These are phyloP conservation scores for Rehmannia glutinosa DNA, from an alignment of 257 asterid species.

Conservation along the genomic window DNA sequence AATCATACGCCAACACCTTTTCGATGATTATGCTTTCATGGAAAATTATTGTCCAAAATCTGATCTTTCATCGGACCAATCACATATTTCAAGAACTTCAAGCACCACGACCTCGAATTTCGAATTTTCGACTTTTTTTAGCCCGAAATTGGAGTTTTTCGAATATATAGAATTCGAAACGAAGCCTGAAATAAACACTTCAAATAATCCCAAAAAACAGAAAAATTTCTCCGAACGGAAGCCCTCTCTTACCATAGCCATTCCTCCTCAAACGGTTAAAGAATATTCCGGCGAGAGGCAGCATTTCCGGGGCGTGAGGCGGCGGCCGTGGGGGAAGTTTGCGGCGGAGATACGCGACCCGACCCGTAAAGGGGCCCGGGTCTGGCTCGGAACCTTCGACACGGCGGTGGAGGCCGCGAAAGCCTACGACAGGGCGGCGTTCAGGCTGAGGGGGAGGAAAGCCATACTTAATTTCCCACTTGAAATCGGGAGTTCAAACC, in stretches of 20 bases:
- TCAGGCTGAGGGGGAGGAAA: constrained; percentile 43
- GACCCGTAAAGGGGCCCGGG: constrained; percentile 41
- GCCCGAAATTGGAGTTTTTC: no score
- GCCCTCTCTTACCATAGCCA: constrained; percentile 42
- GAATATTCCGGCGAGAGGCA: constrained; percentile 19
- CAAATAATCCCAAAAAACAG: no score
- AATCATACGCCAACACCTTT: constrained; percentile 48
- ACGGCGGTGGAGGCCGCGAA: constrained; percentile 50
- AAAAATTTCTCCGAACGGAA: constrained; percentile 42
- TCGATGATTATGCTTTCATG: constrained; percentile 41
- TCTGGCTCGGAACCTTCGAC: constrained; percentile 55
- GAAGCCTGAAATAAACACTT: no score
- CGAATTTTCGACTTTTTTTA: no score
- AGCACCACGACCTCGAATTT: background rate
- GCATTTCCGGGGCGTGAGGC: constrained; percentile 58
- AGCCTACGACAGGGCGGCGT: constrained; percentile 58
- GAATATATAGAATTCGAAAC: constrained; percentile 25
- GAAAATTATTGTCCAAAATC: constrained; percentile 26
- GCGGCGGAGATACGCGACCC: constrained; percentile 63
- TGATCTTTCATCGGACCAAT: constrained; percentile 5
- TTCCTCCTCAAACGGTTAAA: constrained; percentile 21
- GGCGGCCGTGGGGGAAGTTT: no score
- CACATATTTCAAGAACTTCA: constrained; percentile 24
- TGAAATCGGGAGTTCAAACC: constrained; percentile 34
- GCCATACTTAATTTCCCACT: constrained; percentile 60